phyloP scores from a whole-genome alignment of 1,139 yeast genomes.

The Eremothecium coryli region DNA sequence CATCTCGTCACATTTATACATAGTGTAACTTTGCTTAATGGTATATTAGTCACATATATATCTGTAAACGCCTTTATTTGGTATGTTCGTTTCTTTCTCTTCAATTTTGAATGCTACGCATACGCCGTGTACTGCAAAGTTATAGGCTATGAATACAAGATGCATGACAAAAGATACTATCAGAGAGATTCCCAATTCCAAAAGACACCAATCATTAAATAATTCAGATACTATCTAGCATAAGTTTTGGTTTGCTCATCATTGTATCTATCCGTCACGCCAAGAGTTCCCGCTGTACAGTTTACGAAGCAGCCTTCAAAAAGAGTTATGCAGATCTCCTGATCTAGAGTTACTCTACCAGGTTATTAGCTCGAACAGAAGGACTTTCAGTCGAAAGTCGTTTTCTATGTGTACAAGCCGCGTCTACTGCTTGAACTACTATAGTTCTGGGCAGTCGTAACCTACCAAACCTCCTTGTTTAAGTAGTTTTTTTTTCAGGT shows the following conservation, averaged over 20 bases:
- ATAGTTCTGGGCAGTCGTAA: no score
- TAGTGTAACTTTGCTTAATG: constrained; percentile 3
- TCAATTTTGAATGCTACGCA: not conserved
- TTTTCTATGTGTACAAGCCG: no score
- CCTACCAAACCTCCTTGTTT: no score
- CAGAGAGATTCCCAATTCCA: constrained; percentile 22
- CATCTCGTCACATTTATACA: not conserved
- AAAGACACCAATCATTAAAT: constrained; percentile 28
- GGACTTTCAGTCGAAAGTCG: no score
- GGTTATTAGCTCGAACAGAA: not conserved
- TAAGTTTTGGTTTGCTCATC: constrained; percentile 18
- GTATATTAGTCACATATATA: constrained; percentile 2
- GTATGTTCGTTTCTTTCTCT: no score
- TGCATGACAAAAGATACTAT: constrained; percentile 6
- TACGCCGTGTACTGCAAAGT: not conserved
- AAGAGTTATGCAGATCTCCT: not conserved
- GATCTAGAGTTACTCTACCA: not conserved
- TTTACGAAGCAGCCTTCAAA: not conserved
- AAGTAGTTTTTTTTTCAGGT: no score
- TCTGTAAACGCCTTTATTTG: not conserved
- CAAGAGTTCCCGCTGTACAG: not conserved
- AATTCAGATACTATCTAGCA: constrained; percentile 32
- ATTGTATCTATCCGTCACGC: constrained; percentile 6
- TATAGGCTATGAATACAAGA: not conserved
- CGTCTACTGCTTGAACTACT: no score